These are phyloP conservation scores for Thielaviopsis ethacetica DNA, from an alignment of 2,329 filamentous ascomycete genomes.

Conservation along the genomic window DNA sequence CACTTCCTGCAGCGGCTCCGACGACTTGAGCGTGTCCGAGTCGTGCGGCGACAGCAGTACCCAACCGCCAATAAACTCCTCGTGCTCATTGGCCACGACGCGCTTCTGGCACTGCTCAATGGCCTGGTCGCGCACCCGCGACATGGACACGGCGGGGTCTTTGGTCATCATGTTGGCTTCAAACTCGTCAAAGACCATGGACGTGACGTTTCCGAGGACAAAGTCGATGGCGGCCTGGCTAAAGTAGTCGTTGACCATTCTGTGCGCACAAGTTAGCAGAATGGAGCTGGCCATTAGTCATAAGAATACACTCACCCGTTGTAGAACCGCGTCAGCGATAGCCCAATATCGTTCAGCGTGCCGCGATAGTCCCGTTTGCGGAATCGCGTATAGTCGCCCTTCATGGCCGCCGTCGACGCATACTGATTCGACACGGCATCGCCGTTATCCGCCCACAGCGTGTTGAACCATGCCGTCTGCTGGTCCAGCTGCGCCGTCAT, in stretches of 20 bases:
- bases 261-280: slow-evolving; percentile 24
- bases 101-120: slow-evolving; percentile 80
- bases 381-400: slow-evolving; percentile 90
- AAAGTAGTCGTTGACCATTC: slow-evolving; percentile 96
- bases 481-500: slow-evolving; percentile 63
- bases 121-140: slow-evolving; percentile 70
- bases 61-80: slow-evolving; percentile 83
- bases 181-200: slow-evolving; percentile 81
- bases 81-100: slow-evolving; percentile 65
- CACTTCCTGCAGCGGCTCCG: slow-evolving; percentile 69
- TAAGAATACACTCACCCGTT: slow-evolving; percentile 36
- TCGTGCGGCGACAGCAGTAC: slow-evolving; percentile 63
- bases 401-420: slow-evolving; percentile 85
- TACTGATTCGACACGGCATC: slow-evolving; percentile 94
- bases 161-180: slow-evolving; percentile 84
- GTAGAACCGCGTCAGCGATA: slow-evolving; percentile 66
- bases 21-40: slow-evolving; percentile 54
- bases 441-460: slow-evolving; percentile 91
- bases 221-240: slow-evolving; percentile 92
- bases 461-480: slow-evolving; percentile 85
- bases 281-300: not conserved
- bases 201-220: slow-evolving; percentile 73
- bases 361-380: slow-evolving; percentile 81
- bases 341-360: slow-evolving; percentile 75
- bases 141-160: slow-evolving; percentile 77